phyloP scores from a whole-genome alignment of 192 early-diverging fungal species.

The Cladochytrium replicatum region DNA sequence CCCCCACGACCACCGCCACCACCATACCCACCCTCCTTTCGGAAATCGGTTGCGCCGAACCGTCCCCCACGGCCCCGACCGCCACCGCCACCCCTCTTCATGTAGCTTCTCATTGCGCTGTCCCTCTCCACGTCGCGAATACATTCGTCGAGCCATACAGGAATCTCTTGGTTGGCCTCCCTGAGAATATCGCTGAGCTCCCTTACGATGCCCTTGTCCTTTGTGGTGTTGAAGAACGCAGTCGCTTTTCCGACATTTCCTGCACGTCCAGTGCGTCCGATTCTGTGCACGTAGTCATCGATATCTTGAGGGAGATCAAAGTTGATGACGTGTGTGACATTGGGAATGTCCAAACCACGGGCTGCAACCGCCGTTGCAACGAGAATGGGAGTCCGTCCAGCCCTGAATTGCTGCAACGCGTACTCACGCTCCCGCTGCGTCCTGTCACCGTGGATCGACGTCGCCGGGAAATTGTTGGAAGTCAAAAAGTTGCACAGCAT shows the following conservation, averaged over 20 bases:
- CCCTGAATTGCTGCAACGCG: conserved; percentile 79
- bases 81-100: no score
- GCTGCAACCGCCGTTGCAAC: conserved; percentile 97
- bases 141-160: conserved; percentile 58
- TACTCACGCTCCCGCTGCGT: conserved; percentile 92
- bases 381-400: conserved; percentile 64
- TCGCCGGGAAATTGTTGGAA: conserved; percentile 58
- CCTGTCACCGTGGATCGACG: conserved; percentile 82
- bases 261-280: conserved; percentile 72
- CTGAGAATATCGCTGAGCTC: no score
- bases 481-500: conserved; percentile 55
- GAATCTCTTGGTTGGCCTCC: no score
- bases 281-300: conserved; percentile 85
- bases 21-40: no score
- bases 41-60: no score
- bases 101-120: no score
- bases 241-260: conserved; percentile 14
- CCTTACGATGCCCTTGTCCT: no score
- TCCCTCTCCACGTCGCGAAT: conserved; percentile 35
- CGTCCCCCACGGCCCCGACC: no score
- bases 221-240: conserved; percentile 11
- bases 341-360: conserved; percentile 72
- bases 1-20: conserved; percentile 1
- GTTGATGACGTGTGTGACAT: conserved; percentile 49
- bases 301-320: conserved; percentile 73